phyloP scores from a whole-genome alignment of 2,329 filamentous ascomycete species.

The Aspergillus versicolor region DNA sequence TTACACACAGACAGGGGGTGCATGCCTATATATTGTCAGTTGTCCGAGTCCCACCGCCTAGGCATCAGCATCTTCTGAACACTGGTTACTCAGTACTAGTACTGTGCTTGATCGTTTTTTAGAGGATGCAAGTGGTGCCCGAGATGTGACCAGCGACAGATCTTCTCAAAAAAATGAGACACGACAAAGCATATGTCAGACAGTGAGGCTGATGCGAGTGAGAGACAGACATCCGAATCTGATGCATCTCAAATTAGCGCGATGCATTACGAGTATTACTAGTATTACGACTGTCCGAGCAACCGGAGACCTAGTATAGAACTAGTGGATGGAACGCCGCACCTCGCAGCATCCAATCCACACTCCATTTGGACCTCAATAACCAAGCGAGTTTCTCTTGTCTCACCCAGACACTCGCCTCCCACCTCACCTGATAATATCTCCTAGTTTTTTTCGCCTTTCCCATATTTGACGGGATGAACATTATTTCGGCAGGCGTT shows the following conservation, averaged over 20 bases:
- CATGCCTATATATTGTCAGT: too few relatives aligned
- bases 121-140: not conserved
- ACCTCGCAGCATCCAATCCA: slow-evolving; percentile 2
- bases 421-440: not conserved
- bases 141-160: not conserved
- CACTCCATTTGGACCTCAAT: not conserved
- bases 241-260: slow-evolving; percentile 2
- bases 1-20: too few relatives aligned
- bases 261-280: not conserved
- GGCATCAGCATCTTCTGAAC: too few relatives aligned
- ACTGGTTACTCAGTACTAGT: not conserved
- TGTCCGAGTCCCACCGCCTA: too few relatives aligned
- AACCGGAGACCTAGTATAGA: not conserved
- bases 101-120: not conserved
- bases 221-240: not conserved
- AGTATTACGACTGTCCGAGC: not conserved
- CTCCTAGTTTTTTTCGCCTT: not conserved
- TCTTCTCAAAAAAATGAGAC: not conserved
- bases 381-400: not conserved
- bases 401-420: not conserved
- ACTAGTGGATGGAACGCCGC: slow-evolving; percentile 6
- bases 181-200: not conserved
- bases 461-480: not conserved
- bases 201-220: not conserved
- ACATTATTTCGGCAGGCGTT: not conserved